Conservation (phyloP, 768 basidiomycete species). For the Tricholoma furcatifolium region DNA sequence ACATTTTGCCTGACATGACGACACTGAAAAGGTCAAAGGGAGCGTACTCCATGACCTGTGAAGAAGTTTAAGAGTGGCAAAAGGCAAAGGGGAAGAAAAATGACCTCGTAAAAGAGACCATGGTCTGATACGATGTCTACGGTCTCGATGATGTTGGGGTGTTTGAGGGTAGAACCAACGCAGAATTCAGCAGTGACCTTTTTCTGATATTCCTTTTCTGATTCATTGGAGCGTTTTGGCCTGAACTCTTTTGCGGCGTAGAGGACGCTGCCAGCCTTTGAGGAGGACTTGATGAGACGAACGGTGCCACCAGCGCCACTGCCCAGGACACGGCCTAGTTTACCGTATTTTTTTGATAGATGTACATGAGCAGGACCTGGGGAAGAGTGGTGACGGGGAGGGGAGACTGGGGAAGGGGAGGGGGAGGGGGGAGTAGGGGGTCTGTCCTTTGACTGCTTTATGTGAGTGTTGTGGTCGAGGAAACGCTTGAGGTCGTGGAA, state of each 20-base stretch:
- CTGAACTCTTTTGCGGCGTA: conserved; percentile 99
- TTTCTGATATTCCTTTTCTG: conserved; percentile 97
- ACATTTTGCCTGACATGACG: conserved; percentile 99
- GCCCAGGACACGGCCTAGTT: conserved; percentile 95
- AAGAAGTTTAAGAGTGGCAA: conserved; percentile 10
- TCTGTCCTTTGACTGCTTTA: conserved; percentile 46
- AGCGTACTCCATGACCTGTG: conserved; percentile 98
- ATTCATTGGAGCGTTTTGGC: conserved; percentile 84
- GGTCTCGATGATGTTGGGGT: conserved; percentile 95
- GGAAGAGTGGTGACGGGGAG: conserved; percentile 45
- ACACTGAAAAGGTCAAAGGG: conserved; percentile 98
- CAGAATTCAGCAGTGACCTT: conserved; percentile 99
- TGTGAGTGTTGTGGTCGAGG: conserved; percentile 36
- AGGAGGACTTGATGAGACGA: conserved; percentile 84
- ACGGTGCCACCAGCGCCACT: conserved; percentile 99
- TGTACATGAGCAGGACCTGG: conserved; percentile 87
- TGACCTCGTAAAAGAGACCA: conserved; percentile 97
- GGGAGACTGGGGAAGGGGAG: conserved; percentile 21
- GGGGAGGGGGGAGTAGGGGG: conserved; percentile 26
- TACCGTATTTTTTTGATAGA: conserved; percentile 98
- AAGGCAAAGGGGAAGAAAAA: conserved; percentile 20
- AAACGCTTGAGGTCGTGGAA: conserved; percentile 94
- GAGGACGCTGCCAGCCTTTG: conserved; percentile 78
- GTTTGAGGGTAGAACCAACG: conserved; percentile 91
- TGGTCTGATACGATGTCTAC: conserved; percentile 98